Evolutionary conservation across 805 yeast species (phyloP), one percentile per base, ranked within the genome.

Genomic region (Danielia oregonensis): DNA sequence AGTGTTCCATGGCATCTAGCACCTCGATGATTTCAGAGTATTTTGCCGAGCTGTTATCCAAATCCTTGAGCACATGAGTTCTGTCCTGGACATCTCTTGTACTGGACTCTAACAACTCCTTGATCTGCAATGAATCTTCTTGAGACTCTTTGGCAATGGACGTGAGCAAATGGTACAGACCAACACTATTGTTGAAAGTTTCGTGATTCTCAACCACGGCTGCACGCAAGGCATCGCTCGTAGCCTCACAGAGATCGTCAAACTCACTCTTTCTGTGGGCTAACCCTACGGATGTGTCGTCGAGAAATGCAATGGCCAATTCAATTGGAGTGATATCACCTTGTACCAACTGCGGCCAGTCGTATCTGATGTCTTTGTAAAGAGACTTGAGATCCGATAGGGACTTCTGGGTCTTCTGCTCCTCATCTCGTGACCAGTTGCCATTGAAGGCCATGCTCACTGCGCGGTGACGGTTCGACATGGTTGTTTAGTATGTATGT

Each of bases 201-300:
- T 86, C 89, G 54, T 80, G 82, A 53, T 87, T 84, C 35, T 80
- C 84, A 44, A 82, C 82, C 18, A 89, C 96, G 2, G 89, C 86
- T 16, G 59, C 61, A 39, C 81, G 74, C 33, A 91, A 65, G 17
- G 79, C 74, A 12, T 54, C 54, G 11, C 79, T 74, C 9, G 89
- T 72, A 34, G 74, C 65, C 16, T 65, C 63, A 41, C 81, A 77
- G 29, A 87, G 58, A 30, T 72, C 71, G 27, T 70, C 65, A 46
- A 91, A 91, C 41, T 86, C 88, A 2, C 70, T 70, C 38, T 70
- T 69, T 40, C 81, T 76, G 49, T 80, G 82, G 0, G 95, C 95
- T 49, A 86, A 62, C 0, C 97, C 97, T n/a, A 88, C 93, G 0
- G 95, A 84, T 2, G 95, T 79, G 48, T 80, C 82, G 57, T 91